These are phyloP conservation scores for Nakaseomyces delphensis DNA, from an alignment of 1,139 yeast genomes.

Conservation along the genomic window DNA sequence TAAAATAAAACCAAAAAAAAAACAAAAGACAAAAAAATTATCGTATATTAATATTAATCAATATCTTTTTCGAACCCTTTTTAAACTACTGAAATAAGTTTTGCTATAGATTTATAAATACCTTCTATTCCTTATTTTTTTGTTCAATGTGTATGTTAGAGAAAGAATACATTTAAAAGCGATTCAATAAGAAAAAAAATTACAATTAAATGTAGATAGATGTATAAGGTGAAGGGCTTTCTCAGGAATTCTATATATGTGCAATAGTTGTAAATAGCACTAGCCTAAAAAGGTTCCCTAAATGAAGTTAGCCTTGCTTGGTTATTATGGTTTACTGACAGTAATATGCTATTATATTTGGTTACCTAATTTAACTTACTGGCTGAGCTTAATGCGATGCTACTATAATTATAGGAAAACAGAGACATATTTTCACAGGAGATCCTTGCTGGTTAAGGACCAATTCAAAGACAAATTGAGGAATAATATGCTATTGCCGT, in stretches of 20 bases:
- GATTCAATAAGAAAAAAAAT: no score
- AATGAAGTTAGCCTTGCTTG: background rate
- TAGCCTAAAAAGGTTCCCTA: background rate
- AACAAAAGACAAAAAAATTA: no score
- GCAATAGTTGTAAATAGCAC: no score
- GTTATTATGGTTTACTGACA: background rate
- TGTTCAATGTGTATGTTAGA: no score
- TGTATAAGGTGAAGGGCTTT: no score
- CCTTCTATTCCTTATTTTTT: no score
- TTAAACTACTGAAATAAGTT: no score
- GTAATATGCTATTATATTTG: background rate
- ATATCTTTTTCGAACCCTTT: slow-evolving; percentile 4
- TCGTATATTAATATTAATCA: slow-evolving; percentile 5
- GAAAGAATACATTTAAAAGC: no score
- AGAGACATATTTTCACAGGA: background rate
- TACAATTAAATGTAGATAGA: no score
- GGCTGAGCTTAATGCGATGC: background rate
- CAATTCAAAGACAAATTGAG: background rate
- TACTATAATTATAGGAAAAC: background rate
- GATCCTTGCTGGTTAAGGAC: slow-evolving; percentile 1
- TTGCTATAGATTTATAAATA: no score
- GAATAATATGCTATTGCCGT: background rate
- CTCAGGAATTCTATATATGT: background rate
- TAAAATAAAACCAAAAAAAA: no score
- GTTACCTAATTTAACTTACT: background rate